phyloP scores from a whole-genome alignment of 1,284 basidiomycete genomes.

The Rhodotorula sp. region DNA sequence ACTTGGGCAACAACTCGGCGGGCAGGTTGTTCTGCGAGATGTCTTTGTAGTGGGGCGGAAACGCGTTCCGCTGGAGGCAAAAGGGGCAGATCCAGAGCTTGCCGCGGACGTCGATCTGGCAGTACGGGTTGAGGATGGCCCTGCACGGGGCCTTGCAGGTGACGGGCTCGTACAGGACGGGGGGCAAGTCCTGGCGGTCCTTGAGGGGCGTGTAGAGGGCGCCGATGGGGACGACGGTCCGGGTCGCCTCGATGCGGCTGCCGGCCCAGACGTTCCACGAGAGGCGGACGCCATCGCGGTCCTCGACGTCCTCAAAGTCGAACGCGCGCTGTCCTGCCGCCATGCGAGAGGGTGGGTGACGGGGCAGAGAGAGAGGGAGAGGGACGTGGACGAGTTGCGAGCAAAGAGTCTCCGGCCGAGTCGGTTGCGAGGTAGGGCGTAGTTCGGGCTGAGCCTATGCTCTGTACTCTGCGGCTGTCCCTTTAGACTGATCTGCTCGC shows the following conservation, averaged over 20 bases:
- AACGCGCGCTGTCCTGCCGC: constrained; percentile 28
- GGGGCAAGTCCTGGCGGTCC: constrained; percentile 89
- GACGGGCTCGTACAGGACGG: constrained; percentile 96
- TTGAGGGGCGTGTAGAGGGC: constrained; percentile 98
- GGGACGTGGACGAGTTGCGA: not conserved
- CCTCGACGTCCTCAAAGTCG: constrained; percentile 44
- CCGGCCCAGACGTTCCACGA: constrained; percentile 99
- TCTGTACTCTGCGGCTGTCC: not conserved
- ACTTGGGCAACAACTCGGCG: constrained; percentile 92
- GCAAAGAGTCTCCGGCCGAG: not conserved
- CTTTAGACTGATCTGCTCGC: not conserved
- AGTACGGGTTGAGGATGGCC: constrained; percentile 80
- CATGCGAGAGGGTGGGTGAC: constrained; percentile 1
- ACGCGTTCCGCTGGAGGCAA: constrained; percentile 92
- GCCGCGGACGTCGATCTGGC: constrained; percentile 96
- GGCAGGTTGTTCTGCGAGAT: constrained; percentile 96
- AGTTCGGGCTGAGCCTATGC: not conserved
- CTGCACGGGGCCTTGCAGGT: constrained; percentile 98
- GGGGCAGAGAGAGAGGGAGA: too few species aligned
- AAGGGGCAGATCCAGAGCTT: constrained; percentile 99
- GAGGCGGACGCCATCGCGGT: constrained; percentile 46
- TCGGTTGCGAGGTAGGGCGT: not conserved
- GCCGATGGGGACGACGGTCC: constrained; percentile 96
- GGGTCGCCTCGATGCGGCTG: constrained; percentile 92
- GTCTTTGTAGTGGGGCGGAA: constrained; percentile 99